Base-by-base conservation (phyloP, 805 yeast species). In the Clavispora santaluciae region DNA sequence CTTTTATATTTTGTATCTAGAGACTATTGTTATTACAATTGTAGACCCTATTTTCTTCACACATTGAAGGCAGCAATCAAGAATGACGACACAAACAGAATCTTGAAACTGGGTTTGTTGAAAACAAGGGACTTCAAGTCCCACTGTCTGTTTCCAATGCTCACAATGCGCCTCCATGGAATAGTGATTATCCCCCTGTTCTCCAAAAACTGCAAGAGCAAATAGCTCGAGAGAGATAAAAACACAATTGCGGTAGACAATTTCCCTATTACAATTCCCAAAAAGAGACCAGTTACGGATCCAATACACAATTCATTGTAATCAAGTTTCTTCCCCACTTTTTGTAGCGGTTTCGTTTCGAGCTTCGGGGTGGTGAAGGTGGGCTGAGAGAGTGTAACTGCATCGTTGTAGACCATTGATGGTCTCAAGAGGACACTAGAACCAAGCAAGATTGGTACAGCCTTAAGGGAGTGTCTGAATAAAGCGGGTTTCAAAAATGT, bases 261-360 rank as follows among this genome's bases (percentile, higher is more conserved):
- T 52, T 79, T 79, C 15, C 87, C 86, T n/a, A 74, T 70, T 23
- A 81, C 61, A 17, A 77, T 64, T 1, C 88, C 88, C 38, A 75
- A 49, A 25, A 76, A 65, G 42, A 81, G 63, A 0, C 88, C 87
- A 6, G 78, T 64, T 53, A 81, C 64, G 1, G 84, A 77, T 5
- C 88, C 88, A 43, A 79, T 60, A 12, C 85, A 72, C 51, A 82
- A 63, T 51, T 82, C 83, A 50, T 74, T 73, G 54, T 81, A 82
- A 59, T 78, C 75, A 47, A 81, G 60, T 41, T 64, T 66, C 0
- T 75, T 75, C n/a, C 66, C 67, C 2, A 28, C 31, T 16, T 28
- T 15, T 16, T 28, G 31, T 16, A 28, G 11, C 8, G 31, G 31
- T 13, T 28, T 28, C 11, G 31, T 28, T 7, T 28, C 31, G 13